phyloP scores from a whole-genome alignment of 805 yeast species.

The Zygosaccharomyces gambellarensis region DNA sequence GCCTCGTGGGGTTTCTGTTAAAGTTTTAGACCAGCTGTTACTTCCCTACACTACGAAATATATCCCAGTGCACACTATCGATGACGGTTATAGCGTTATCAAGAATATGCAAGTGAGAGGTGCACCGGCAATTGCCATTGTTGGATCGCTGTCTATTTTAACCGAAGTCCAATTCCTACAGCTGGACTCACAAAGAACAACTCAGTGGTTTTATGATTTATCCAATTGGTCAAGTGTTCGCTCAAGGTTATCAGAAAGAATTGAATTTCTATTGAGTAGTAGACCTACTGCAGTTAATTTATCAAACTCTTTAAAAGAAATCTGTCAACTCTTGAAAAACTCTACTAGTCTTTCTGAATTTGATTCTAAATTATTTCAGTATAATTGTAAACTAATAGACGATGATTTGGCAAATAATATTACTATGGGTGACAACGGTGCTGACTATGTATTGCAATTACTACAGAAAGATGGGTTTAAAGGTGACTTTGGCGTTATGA shows the following conservation, averaged over 20 bases:
- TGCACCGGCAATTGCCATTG: constrained; percentile 97
- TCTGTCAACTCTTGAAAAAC: constrained; percentile 31
- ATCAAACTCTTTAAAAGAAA: constrained; percentile 56
- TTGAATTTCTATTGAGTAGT: constrained; percentile 65
- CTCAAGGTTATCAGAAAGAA: constrained; percentile 39
- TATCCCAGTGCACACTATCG: constrained; percentile 54
- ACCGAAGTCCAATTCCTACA: constrained; percentile 51
- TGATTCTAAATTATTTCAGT: constrained; percentile 36
- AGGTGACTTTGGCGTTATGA: constrained; percentile 74
- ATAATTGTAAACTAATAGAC: constrained; percentile 54
- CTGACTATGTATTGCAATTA: constrained; percentile 52
- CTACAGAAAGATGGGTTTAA: constrained; percentile 45
- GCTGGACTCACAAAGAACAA: constrained; percentile 20
- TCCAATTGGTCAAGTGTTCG: constrained; percentile 35
- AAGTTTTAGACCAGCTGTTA: constrained; percentile 72
- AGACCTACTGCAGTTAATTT: constrained; percentile 96
- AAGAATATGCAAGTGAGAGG: constrained; percentile 93
- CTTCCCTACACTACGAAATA: constrained; percentile 78
- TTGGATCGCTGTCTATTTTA: constrained; percentile 78
- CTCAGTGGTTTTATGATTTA: constrained; percentile 34
- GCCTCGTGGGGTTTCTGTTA: constrained; percentile 39
- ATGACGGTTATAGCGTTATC: constrained; percentile 80
- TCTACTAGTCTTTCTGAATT: constrained; percentile 27
- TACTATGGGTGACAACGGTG: constrained; percentile 76
- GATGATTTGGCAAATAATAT: constrained; percentile 77